A percentile compares a stretch with the other conserved stretches of the same genome.
These are phyloP conservation scores for Ascocoryne sarcoides DNA, from an alignment of 2,329 filamentous ascomycete genomes.

Conservation along the genomic window DNA sequence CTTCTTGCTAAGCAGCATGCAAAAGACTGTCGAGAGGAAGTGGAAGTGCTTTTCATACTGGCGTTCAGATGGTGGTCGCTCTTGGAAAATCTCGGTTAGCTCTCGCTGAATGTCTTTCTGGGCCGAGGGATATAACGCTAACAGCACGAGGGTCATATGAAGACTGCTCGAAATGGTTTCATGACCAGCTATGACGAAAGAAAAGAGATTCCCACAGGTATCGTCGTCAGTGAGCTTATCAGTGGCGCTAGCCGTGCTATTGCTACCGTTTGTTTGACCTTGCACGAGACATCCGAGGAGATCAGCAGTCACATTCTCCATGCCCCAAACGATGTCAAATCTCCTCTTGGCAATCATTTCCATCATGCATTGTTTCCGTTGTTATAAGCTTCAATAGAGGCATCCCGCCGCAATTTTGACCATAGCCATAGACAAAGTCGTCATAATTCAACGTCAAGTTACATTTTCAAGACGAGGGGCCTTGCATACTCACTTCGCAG, in stretches of 20 bases:
- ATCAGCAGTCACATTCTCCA: too few species aligned
- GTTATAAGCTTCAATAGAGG: slow-evolving; percentile 8
- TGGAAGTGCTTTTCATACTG: slow-evolving; percentile 58
- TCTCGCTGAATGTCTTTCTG: slow-evolving; percentile 61
- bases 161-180: slow-evolving; percentile 70
- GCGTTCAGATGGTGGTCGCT: slow-evolving; percentile 53
- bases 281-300: too few species aligned
- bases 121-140: slow-evolving; percentile 55
- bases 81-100: slow-evolving; percentile 53
- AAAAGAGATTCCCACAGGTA: slow-evolving; percentile 62
- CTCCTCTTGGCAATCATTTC: slow-evolving; percentile 10
- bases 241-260: too few species aligned
- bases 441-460: too few species aligned
- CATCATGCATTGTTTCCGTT: slow-evolving; percentile 11
- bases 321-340: slow-evolving; percentile 1
- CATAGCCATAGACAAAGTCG: neutral
- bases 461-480: neutral
- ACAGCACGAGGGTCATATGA: slow-evolving; percentile 58
- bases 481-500: neutral
- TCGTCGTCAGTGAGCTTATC: slow-evolving; percentile 52
- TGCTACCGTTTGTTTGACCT: too few species aligned
- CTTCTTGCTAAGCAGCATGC: slow-evolving; percentile 69
- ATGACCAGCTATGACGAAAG: slow-evolving; percentile 63
- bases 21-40: slow-evolving; percentile 58
- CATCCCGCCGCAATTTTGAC: neutral